Evolutionary conservation across 2,329 filamentous ascomycete genomes (phyloP).

Genomic region (Elsinoe ampelina): DNA sequence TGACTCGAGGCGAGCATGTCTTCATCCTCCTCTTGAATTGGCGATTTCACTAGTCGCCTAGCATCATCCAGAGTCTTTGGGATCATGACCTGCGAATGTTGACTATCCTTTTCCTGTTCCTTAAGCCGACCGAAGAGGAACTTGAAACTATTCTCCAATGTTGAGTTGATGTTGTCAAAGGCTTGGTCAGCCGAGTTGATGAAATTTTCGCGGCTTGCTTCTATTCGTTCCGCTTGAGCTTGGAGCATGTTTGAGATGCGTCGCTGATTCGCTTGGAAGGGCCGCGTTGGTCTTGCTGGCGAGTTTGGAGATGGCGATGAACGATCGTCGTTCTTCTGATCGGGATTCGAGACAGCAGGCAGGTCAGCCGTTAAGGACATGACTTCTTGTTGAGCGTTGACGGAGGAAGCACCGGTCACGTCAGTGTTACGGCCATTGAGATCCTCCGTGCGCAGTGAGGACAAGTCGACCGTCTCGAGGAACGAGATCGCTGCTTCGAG

Average conservation of each 20-base stretch:
- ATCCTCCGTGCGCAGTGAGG: slow-evolving; percentile 76
- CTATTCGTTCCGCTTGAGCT: slow-evolving; percentile 71
- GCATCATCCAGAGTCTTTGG: slow-evolving; percentile 92
- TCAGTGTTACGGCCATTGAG: slow-evolving; percentile 5
- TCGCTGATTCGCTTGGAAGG: slow-evolving; percentile 42
- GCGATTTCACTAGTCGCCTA: slow-evolving; percentile 73
- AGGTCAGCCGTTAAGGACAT: slow-evolving; percentile 10
- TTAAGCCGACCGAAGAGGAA: slow-evolving; percentile 83
- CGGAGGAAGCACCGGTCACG: not conserved
- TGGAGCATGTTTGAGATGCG: slow-evolving; percentile 80
- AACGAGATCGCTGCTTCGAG: slow-evolving; percentile 92
- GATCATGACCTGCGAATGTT: slow-evolving; percentile 40
- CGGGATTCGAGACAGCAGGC: slow-evolving; percentile 10
- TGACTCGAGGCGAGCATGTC: slow-evolving; percentile 23
- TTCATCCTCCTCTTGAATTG: slow-evolving; percentile 49
- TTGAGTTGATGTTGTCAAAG: slow-evolving; percentile 83
- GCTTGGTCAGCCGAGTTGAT: slow-evolving; percentile 84
- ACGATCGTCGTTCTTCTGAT: slow-evolving; percentile 5
- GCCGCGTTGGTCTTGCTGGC: slow-evolving; percentile 24
- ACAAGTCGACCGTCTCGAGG: slow-evolving; percentile 86
- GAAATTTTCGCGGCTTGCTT: slow-evolving; percentile 57
- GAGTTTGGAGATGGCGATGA: slow-evolving; percentile 3
- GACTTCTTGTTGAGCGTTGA: not conserved
- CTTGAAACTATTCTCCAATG: slow-evolving; percentile 84
- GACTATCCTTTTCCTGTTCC: slow-evolving; percentile 47